Conservation (phyloP, 192 early-diverging fungal species). For the Kickxella alabastrina region DNA sequence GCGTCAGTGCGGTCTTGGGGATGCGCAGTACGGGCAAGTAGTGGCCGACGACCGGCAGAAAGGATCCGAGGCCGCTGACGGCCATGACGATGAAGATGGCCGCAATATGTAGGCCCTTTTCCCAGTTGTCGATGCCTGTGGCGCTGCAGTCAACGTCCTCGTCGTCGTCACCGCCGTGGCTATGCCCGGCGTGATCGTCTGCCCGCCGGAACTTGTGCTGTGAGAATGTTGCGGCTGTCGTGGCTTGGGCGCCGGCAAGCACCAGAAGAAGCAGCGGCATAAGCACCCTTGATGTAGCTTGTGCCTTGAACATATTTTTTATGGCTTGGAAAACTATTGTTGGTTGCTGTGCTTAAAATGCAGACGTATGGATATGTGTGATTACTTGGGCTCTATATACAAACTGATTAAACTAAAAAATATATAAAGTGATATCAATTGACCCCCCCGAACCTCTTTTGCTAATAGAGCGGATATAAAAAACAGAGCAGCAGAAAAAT, state of each 20-base stretch:
- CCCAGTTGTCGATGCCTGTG: slow-evolving; percentile 31
- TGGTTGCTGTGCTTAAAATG: no score
- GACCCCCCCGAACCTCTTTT: no score
- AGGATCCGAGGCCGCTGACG: slow-evolving; percentile 51
- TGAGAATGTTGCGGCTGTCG: not conserved
- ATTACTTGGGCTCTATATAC: no score
- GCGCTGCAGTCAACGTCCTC: slow-evolving; percentile 32
- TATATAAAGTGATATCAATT: no score
- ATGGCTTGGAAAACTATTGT: no score
- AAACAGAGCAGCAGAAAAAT: not conserved
- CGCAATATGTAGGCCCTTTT: slow-evolving; percentile 51
- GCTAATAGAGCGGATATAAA: no score
- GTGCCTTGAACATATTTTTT: not conserved
- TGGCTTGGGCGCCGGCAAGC: not conserved
- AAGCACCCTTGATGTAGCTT: not conserved
- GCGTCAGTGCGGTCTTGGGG: slow-evolving; percentile 42
- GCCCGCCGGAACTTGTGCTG: not conserved
- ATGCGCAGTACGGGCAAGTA: slow-evolving; percentile 33
- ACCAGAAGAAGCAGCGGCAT: not conserved
- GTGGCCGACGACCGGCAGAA: slow-evolving; percentile 52
- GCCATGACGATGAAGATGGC: slow-evolving; percentile 58
- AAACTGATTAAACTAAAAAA: no score
- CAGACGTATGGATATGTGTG: no score
- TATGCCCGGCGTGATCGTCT: slow-evolving; percentile 11
- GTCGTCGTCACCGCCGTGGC: slow-evolving; percentile 11